Percentiles rank a stretch among this genome's conserved stretches.
phyloP scores from a whole-genome alignment of 306 rosid species.

The Chamaecrista fasciculata region DNA sequence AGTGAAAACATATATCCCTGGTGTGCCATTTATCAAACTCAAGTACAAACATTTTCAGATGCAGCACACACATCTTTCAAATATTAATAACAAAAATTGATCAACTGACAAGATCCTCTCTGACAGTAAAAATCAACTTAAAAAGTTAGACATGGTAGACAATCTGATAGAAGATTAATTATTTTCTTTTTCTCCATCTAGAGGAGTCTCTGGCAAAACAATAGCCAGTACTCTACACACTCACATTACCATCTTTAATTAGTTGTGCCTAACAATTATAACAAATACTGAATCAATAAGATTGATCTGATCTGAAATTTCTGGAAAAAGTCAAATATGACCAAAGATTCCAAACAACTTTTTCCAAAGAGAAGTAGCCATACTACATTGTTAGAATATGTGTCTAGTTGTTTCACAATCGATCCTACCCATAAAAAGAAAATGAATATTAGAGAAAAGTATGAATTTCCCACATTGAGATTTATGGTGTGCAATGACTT shows the following conservation, averaged over 20 bases:
- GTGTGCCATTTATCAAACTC: not conserved
- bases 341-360: not conserved
- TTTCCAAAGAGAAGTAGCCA: not conserved
- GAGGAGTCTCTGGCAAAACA: too few species aligned
- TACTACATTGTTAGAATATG: not conserved
- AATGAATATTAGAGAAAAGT: too few species aligned
- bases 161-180: not conserved
- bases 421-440: not conserved
- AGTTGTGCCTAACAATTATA: not conserved
- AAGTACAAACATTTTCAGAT: not conserved
- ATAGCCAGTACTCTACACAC: too few species aligned
- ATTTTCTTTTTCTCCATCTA: not conserved
- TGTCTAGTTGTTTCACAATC: not conserved
- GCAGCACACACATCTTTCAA: not conserved
- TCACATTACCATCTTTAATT: not conserved
- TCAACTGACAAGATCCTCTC: not conserved
- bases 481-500: not conserved
- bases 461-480: not conserved
- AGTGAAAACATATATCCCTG: not conserved
- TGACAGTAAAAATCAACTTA: not conserved
- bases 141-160: not conserved
- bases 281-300: not conserved
- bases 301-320: too few species aligned
- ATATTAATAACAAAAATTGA: not conserved
- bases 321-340: not conserved